Base-by-base conservation (phyloP, 2,329 filamentous ascomycete species). In the Dactylellina haptotyla region DNA sequence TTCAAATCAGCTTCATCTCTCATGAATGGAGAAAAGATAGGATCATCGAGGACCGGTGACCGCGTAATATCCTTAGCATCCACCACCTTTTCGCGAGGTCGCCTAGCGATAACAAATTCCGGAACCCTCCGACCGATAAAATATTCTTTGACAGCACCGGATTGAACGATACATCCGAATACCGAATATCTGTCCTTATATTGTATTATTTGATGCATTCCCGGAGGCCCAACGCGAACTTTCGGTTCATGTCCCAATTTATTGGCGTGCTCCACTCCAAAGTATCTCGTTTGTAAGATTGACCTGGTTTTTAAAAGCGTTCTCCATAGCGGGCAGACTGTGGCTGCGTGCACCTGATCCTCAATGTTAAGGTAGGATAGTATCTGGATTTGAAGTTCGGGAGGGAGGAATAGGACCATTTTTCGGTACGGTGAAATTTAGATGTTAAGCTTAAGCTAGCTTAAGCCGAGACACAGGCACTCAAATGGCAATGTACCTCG, bases 321-420 rank as follows among this genome's bases (percentile, higher is more conserved):
- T 1, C 23, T 10, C 63, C 63, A 67, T 10, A 53, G 23, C 0
- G 20, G 14, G 34, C 53, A 67, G 16, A 59, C 56, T 14, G 30
- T 26, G 18, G 26, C 10, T 34, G 32, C 45, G 10, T 6, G 8
- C 4, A 61, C 2, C 10, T 69, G 64, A 16, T 59, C 41, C 3
- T 16, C 14, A 18, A 69, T 9, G 14, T 32, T 45, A n/a, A 51
- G 46, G 48, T n/a, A 62, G 34, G 30, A 43, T 14, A 69, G 53
- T 16, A 69, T 62, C 14, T 45, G 64, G 48, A 45, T 53, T 41
- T 54, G 54, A 2, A 69, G 26, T 37, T 69, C 64, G 6, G n/a
- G 8, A 16, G 64, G 64, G 39, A 69, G 46, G 10, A n/a, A n/a
- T n/a, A n/a, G n/a, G n/a, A n/a, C n/a, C n/a, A n/a, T n/a, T n/a